Conservation (phyloP, 2,329 filamentous ascomycete genomes). For the Scorias spongiosa region DNA sequence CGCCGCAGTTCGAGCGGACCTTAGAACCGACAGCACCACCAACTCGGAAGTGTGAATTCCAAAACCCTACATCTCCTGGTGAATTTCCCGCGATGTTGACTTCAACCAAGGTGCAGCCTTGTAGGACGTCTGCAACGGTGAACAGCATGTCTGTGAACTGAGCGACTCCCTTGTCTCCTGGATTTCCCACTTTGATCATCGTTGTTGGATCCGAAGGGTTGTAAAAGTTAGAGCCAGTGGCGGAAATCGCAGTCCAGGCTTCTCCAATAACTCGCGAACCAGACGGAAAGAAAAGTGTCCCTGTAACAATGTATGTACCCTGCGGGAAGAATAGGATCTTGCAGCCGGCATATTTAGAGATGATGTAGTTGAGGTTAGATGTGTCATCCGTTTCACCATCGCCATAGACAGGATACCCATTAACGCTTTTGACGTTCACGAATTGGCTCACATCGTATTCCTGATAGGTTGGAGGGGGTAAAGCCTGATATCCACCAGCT, state of each 20-base stretch:
- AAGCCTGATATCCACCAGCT: slow-evolving; percentile 2
- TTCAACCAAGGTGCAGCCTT: slow-evolving; percentile 30
- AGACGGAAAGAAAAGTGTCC: slow-evolving; percentile 32
- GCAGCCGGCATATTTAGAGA: slow-evolving; percentile 4
- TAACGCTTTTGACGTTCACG: slow-evolving; percentile 6
- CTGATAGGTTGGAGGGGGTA: slow-evolving; percentile 2
- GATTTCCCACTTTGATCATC: slow-evolving; percentile 36
- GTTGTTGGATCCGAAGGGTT: slow-evolving; percentile 29
- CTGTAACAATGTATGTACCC: slow-evolving; percentile 31
- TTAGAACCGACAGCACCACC: slow-evolving; percentile 21
- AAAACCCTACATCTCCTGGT: slow-evolving; percentile 34
- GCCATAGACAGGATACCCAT: slow-evolving; percentile 15
- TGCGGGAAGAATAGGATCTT: slow-evolving; percentile 30
- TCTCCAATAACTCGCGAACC: slow-evolving; percentile 41
- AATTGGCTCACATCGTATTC: slow-evolving; percentile 3
- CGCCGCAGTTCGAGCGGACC: slow-evolving; percentile 26
- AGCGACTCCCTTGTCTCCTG: slow-evolving; percentile 34
- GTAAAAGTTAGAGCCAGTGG: slow-evolving; percentile 31
- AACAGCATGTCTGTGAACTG: slow-evolving; percentile 40
- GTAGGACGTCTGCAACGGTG: slow-evolving; percentile 33
- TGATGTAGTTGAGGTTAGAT: slow-evolving; percentile 13
- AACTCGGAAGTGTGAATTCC: slow-evolving; percentile 21
- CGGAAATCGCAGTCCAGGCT: slow-evolving; percentile 37
- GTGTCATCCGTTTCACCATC: slow-evolving; percentile 23
- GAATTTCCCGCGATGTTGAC: slow-evolving; percentile 34